Base-by-base conservation (phyloP, 2,329 filamentous ascomycete genomes). In the Tolypocladium album region DNA sequence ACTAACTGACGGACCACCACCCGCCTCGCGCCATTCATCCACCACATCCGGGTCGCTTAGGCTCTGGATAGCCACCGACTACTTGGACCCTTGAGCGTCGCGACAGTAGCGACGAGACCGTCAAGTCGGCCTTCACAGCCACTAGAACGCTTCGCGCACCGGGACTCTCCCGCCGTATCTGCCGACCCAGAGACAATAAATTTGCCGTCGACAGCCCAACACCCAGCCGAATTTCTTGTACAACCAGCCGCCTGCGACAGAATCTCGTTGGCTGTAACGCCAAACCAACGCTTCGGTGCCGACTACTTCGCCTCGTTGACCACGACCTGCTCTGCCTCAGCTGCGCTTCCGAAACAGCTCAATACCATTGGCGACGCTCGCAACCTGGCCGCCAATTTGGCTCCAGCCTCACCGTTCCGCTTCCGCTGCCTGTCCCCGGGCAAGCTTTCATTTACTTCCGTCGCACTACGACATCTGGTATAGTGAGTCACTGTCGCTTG, bases 301-400 rank as follows among this genome's bases (percentile, higher is more conserved):
- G 71, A 71, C 62, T 62, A 65, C 67, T 62, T 69, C 68, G 67
- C 65, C 67, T 70, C 65, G 65, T 69, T 64, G 65, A 59, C 63
- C 62, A 64, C 67, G 62, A 67, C 65, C 66, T 63, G 60, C 65
- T 63, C 62, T 63, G 60, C 62, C 62, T 65, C 63, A 65, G 63
- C 68, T 65, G 64, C 64, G 62, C 62, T 63, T 63, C 66, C 70
- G 67, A 71, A 67, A 70, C 68, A 69, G 58, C 61, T 63, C 67
- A 68, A 70, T 66, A 69, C 65, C 70, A 72, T 70, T 73, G 72
- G 73, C 67, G 67, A 70, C 67, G 64, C 68, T 71, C 68, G 67
- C 66, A 68, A 64, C 61, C 65, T 62, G 61, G 64, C 62, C 68
- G 70, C 67, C 68, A 53, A 68, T 69, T 70, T 66, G 70, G 71